Percentiles rank a stretch among this genome's conserved stretches.
Evolutionary conservation across 2,329 filamentous ascomycete genomes (phyloP).

Genomic region (Westerdykella ornata): DNA sequence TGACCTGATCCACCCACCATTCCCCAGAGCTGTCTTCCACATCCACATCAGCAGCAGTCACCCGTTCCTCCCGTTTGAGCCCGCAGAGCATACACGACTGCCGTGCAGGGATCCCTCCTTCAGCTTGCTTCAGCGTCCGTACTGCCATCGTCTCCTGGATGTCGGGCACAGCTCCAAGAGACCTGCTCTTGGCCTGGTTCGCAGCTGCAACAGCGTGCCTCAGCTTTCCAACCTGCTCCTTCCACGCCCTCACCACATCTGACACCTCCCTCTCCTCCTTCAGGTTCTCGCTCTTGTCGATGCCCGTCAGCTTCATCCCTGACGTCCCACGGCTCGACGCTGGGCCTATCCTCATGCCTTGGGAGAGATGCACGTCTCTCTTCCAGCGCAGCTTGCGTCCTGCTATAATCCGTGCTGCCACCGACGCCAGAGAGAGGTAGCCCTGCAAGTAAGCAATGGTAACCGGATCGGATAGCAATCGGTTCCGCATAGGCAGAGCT

Average conservation of each 20-base stretch:
- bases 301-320: conserved; percentile 85
- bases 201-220: conserved; percentile 64
- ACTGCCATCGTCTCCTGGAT: conserved; percentile 63
- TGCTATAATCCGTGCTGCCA: conserved; percentile 73
- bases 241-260: conserved; percentile 71
- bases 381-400: conserved; percentile 87
- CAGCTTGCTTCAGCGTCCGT: conserved; percentile 52
- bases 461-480: conserved; percentile 56
- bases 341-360: conserved; percentile 77
- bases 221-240: conserved; percentile 65
- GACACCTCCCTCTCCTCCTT: conserved; percentile 80
- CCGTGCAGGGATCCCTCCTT: conserved; percentile 65
- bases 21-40: conserved; percentile 91
- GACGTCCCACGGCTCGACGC: conserved; percentile 60
- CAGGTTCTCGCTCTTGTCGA: conserved; percentile 75
- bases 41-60: conserved; percentile 65
- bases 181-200: conserved; percentile 44
- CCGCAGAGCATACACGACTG: conserved; percentile 81
- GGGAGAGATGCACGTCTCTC: conserved; percentile 73
- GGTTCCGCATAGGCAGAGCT: conserved; percentile 52
- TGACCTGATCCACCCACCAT: conserved; percentile 76
- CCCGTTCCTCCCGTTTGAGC: conserved; percentile 76
- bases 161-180: conserved; percentile 56
- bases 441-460: conserved; percentile 58
- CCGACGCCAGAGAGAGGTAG: conserved; percentile 57